These are phyloP conservation scores for Samsoniella hepiali DNA, from an alignment of 2,329 filamentous ascomycete species.

Conservation along the genomic window DNA sequence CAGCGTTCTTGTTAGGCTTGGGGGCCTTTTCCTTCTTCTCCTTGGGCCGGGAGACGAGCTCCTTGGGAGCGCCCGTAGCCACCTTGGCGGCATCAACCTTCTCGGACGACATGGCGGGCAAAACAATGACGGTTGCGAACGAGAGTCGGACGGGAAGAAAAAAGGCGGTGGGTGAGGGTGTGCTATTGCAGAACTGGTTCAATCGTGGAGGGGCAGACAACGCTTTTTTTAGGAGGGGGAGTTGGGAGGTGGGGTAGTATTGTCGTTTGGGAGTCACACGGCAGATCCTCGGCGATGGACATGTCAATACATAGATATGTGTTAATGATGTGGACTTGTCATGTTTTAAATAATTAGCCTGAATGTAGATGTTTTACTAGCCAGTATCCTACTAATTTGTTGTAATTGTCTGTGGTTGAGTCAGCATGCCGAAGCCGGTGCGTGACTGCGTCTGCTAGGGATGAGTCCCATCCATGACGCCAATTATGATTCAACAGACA, in stretches of 20 bases:
- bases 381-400: background rate
- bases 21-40: constrained; percentile 34
- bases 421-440: constrained; percentile 11
- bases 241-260: constrained; percentile 19
- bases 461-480: background rate
- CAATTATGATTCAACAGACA: background rate
- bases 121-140: constrained; percentile 27
- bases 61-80: constrained; percentile 34
- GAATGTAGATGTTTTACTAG: too few relatives aligned
- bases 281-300: constrained; percentile 13
- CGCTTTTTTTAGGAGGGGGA: constrained; percentile 18
- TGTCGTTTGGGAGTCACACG: constrained; percentile 11
- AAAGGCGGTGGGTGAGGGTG: constrained; percentile 26
- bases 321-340: background rate
- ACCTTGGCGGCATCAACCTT: constrained; percentile 35
- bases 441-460: background rate
- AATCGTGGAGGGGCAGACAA: constrained; percentile 14
- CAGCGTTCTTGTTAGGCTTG: constrained; percentile 59
- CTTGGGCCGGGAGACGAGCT: constrained; percentile 36
- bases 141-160: background rate
- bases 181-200: constrained; percentile 30
- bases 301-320: background rate
- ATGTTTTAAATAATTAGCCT: background rate
- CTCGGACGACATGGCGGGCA: constrained; percentile 36
- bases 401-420: background rate